Conservation (phyloP, 441 rosid species). For the Euphorbia celastroides region DNA sequence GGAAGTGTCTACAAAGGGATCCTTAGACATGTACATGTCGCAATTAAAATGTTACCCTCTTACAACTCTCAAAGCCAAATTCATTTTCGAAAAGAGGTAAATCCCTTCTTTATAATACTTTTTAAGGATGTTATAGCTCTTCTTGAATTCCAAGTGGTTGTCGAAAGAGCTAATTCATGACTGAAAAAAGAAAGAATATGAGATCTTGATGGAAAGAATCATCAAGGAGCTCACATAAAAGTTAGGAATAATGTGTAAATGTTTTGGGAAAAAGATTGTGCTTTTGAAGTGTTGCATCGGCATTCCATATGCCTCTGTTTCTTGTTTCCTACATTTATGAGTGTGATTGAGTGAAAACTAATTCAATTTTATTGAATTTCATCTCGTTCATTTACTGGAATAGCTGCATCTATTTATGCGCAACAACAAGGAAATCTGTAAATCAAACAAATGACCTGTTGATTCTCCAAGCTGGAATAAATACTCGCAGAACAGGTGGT, state of each 20-base stretch:
- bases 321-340: not conserved
- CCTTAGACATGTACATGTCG: conserved; percentile 63
- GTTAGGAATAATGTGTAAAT: not conserved
- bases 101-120: conserved; percentile 17
- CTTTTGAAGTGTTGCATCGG: not conserved
- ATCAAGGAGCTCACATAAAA: not conserved
- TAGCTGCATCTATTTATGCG: too few species aligned
- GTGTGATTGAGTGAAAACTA: not conserved
- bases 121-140: not conserved
- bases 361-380: too few species aligned
- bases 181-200: too few species aligned
- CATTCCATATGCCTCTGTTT: not conserved
- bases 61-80: conserved; percentile 55
- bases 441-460: too few species aligned
- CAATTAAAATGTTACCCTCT: conserved; percentile 84
- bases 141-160: not conserved
- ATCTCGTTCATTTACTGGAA: too few species aligned
- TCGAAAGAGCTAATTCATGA: too few species aligned
- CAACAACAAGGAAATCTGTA: too few species aligned
- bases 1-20: conserved; percentile 80
- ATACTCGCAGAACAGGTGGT: too few species aligned
- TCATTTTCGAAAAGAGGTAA: conserved; percentile 65
- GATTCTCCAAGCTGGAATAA: too few species aligned
- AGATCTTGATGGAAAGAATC: too few species aligned
- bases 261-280: not conserved